A percentile compares a stretch with the other conserved stretches of the same genome.
phyloP scores from a whole-genome alignment of 305 asterid genomes.

The Petunia hybrid region DNA sequence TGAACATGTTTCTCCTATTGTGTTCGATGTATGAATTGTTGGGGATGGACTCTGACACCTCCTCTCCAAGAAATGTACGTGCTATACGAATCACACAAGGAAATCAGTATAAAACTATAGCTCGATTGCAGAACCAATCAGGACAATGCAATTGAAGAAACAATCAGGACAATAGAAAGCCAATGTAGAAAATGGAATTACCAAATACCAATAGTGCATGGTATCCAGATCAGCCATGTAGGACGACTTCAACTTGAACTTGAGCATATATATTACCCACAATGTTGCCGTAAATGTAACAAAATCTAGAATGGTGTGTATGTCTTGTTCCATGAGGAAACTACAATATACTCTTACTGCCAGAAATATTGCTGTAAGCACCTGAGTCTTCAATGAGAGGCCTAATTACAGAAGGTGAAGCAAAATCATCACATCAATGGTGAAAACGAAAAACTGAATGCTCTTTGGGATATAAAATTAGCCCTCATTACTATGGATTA shows the following conservation, averaged over 20 bases:
- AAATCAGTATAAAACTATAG: not conserved
- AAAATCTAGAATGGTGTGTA: constrained; percentile 81
- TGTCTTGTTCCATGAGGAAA: constrained; percentile 74
- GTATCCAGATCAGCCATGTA: constrained; percentile 68
- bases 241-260: constrained; percentile 71
- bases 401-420: constrained; percentile 48
- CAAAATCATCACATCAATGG: not conserved
- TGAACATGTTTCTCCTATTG: not conserved
- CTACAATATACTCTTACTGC: constrained; percentile 71
- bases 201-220: constrained; percentile 77
- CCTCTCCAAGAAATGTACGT: not conserved
- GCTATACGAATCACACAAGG: not conserved
- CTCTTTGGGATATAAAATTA: not conserved
- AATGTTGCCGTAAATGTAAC: constrained; percentile 73
- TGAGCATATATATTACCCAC: constrained; percentile 85
- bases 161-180: constrained; percentile 4
- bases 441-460: not conserved
- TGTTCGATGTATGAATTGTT: not conserved
- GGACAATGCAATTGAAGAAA: constrained; percentile 1
- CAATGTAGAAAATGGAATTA: constrained; percentile 36
- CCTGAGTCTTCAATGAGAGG: constrained; percentile 81
- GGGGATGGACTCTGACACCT: not conserved
- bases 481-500: not conserved
- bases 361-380: constrained; percentile 77
- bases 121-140: not conserved